Evolutionary conservation across 148 eudicot genomes (phyloP), one percentile per base, ranked within the genome.

Genomic region (Silene conica): DNA sequence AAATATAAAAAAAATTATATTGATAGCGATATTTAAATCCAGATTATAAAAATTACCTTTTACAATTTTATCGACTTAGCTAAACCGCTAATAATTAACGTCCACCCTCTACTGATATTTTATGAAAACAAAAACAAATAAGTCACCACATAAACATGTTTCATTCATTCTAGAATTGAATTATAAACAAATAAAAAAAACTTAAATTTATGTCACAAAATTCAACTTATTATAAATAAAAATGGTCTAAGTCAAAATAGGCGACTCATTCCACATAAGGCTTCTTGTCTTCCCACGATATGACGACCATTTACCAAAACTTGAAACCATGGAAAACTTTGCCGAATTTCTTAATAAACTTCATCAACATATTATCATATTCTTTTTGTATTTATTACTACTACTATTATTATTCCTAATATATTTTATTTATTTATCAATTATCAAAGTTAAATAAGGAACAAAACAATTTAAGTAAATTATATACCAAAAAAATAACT

Each of bases 221-320:
- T 78, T 78, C 73, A 73, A 78, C 62, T 5, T 14, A 72, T 23
- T 9, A 54, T 8, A 16, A 9, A 45, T 9, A 54, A 4, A 16
- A 9, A 45, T 60, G 54, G 70, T 77, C 67, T 41, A 23, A 69
- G 80, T 78, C 80, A 66, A 78, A 5, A 78, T 19, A 7, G 72
- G 67, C 61, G 63, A 74, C 80, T 72, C 50, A 78, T 78, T 72
- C 43, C 9, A 59, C 68, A 34, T n/a, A 55, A 28, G 22, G 72
- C 43, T 19, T 74, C 61, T 77, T 31, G 12, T 46, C 48, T 66
- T 75, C 60, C 50, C 57, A 28, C 73, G 59, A 16, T 28, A 50
- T 41, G 45, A 67, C 9, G 66, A 74, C 78, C 65, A 54, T 67
- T 75, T 58, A 58, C 66, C 72, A 28, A 16, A 41, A 63, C 45